Base-by-base conservation (phyloP, 225 moss, liverwort and hornwort species). In the Lunularia cruciata region DNA sequence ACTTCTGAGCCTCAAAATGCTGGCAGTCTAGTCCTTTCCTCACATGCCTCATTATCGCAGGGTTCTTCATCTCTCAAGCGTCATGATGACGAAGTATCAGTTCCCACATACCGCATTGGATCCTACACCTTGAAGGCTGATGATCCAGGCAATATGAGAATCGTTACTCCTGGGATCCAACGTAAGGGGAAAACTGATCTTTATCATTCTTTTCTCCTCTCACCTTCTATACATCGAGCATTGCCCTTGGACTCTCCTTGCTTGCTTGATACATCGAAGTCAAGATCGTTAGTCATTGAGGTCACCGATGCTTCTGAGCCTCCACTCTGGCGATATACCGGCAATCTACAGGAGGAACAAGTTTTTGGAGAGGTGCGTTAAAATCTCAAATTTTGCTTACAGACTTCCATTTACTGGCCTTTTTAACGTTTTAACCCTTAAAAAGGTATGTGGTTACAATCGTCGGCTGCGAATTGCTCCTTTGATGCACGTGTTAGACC, bases 31-130 rank as follows among this genome's bases (percentile, higher is more conserved):
- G n/a, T n/a, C n/a, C 30, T 65, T 30, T 52, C 35, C 15, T n/a
- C 16, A 27, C 59, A 47, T 9, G 45, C 43, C 55, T 73, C 20
- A 42, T 73, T 70, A 71, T 20, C n/a, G 12, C 67, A 53, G 18
- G 35, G 58, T 54, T 75, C 18, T 47, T 75, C 71, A 76, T 60
- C 38, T 67, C 69, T 12, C 47, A 82, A 58, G 46, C 67, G 10
- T 68, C 72, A 63, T 47, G 79, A 72, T 69, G 63, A 35, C 65
- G 82, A 75, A 57, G 64, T 73, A 45, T 49, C 63, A 42, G 79
- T 83, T 38, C 86, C 90, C 22, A 39, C 57, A n/a, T 88, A 91
- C 43, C 77, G 77, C 60, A 86, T 79, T 74, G 90, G 92, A 56
- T 47, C 86, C 38, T 77, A 83, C 74, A 30, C 67, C 20, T 22